A percentile compares a stretch with the other conserved stretches of the same genome.
Conservation (phyloP, 768 basidiomycete genomes). For the Amanita rimosa region DNA sequence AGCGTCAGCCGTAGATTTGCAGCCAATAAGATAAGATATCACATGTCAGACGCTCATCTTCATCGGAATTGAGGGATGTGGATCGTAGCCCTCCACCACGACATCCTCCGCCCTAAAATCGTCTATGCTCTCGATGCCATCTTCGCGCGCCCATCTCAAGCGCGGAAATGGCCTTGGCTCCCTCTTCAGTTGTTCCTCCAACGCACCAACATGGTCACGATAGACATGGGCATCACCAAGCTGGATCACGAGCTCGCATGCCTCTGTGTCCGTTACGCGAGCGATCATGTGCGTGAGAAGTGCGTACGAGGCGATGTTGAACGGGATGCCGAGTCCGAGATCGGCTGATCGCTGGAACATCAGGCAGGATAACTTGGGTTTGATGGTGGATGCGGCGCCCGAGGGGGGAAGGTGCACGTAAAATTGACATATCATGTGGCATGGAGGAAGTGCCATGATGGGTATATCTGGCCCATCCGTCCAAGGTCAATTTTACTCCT, state of each 20-base stretch:
- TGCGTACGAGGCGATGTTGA: slow-evolving; percentile 99
- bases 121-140: slow-evolving; percentile 61
- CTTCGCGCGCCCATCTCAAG: slow-evolving; percentile 51
- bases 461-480: slow-evolving; percentile 55
- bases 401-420: slow-evolving; percentile 81
- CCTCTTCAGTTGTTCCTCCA: slow-evolving; percentile 70
- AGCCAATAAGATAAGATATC: too few relatives aligned
- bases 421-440: slow-evolving; percentile 99
- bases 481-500: background rate
- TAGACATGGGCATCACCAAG: slow-evolving; percentile 98
- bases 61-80: slow-evolving; percentile 80
- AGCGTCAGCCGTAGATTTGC: too few relatives aligned
- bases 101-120: slow-evolving; percentile 75
- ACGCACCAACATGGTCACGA: slow-evolving; percentile 81
- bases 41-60: slow-evolving; percentile 66
- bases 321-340: slow-evolving; percentile 93
- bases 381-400: slow-evolving; percentile 26
- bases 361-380: slow-evolving; percentile 78
- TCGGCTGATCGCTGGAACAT: slow-evolving; percentile 99
- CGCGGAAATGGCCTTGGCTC: slow-evolving; percentile 78
- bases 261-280: slow-evolving; percentile 75
- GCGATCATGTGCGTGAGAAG: slow-evolving; percentile 97
- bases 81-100: slow-evolving; percentile 77
- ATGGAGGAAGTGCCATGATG: slow-evolving; percentile 94
- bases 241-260: slow-evolving; percentile 88